Evolutionary conservation across 495 filamentous ascomycete species (phyloP), one percentile per base, ranked within the genome.

Genomic region (Penicillium mononematosum): DNA sequence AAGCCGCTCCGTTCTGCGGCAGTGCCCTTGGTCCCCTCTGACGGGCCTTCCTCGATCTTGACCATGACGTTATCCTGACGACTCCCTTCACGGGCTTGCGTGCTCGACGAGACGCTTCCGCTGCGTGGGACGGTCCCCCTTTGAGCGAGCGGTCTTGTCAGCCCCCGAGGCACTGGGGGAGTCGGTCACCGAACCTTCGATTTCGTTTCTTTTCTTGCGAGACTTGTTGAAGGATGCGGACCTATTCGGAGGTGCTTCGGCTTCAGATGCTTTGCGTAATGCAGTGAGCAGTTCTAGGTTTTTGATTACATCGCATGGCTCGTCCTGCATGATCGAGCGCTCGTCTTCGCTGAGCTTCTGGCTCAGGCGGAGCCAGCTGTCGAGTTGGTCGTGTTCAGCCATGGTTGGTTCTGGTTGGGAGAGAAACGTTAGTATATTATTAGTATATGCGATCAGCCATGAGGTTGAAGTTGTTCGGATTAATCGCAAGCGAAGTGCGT

Each of bases 171-270:
- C 83, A n/a, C 81, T 79, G 2, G 86, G 83, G 1, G 89, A 91
- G 60, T 91, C 88, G 17, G 80, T 81, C 10, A 82, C 82, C 8
- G 84, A 79, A 24, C 83, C 83, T 63, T 91, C 87, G 58, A 86
- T 83, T 17, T 91, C 89, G 63, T 85, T 83, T 53, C 87, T 78
- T 51, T 88, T 87, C 49, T 84, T 85, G 22, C 85, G 82, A 27
- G 81, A 79, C 52, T 81, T 82, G 43, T 74, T 68, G 36, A 79
- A 63, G n/a, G 75, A 65, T 22, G 65, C 61, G 11, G 73, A 70
- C 60, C 79, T 74, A 46, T 75, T 74, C 10, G 72, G 71, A n/a
- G 80, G 76, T 0, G 78, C 78, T 47, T 86, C 84, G 24, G 77
- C 74, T 61, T 86, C 85, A 45, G 78, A 81, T 43, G 85, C 81